Conservation (phyloP, 2,329 filamentous ascomycete species). For the Claviceps monticola region DNA sequence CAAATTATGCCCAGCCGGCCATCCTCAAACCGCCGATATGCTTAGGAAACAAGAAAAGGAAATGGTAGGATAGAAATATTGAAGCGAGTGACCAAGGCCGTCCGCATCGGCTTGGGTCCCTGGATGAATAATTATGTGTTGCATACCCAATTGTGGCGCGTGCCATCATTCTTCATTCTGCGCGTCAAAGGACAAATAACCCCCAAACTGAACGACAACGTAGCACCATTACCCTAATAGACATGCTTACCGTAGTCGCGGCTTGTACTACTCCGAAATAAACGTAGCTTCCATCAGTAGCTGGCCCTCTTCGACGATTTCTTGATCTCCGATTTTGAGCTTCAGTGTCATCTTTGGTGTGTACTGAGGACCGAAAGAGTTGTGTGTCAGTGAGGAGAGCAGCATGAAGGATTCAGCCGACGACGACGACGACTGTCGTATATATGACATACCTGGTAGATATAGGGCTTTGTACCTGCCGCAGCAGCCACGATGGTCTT, state of each 20-base stretch:
- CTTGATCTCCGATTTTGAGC: constrained; percentile 71
- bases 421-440: neutral
- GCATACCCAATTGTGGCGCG: constrained; percentile 9
- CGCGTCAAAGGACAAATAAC: neutral
- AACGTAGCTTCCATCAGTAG: constrained; percentile 92
- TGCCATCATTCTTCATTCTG: constrained; percentile 4
- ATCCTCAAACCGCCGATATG: constrained; percentile 2
- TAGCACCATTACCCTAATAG: neutral
- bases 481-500: constrained; percentile 85
- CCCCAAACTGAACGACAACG: neutral
- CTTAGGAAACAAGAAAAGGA: constrained; percentile 5
- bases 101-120: constrained; percentile 13
- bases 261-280: constrained; percentile 48
- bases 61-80: constrained; percentile 2
- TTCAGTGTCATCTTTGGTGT: constrained; percentile 59
- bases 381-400: neutral
- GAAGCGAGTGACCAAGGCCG: constrained; percentile 13
- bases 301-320: constrained; percentile 61
- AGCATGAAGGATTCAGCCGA: neutral
- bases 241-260: neutral
- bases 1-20: constrained; percentile 2
- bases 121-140: constrained; percentile 5
- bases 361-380: constrained; percentile 41
- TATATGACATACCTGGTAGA: constrained; percentile 65
- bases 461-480: constrained; percentile 89